phyloP scores from a whole-genome alignment of 108 stramenopile species.

The Fistulifera pelliculosa region DNA sequence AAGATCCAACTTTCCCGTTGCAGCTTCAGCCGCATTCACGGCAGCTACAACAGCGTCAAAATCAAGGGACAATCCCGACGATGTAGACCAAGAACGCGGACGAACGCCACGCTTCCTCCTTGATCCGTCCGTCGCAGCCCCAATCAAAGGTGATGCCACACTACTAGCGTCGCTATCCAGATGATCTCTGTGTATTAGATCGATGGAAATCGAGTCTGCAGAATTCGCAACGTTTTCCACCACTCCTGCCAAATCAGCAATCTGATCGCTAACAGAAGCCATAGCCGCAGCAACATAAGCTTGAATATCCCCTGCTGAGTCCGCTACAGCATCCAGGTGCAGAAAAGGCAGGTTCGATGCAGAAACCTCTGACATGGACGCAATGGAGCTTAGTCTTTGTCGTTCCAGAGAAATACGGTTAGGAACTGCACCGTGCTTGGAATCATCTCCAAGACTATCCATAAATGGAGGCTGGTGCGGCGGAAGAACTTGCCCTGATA shows the following conservation, averaged over 20 bases:
- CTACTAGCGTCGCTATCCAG: constrained; percentile 25
- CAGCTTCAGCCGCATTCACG: constrained; percentile 69
- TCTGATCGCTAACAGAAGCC: constrained; percentile 33
- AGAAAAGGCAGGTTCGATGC: constrained; percentile 2
- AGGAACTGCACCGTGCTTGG: neutral
- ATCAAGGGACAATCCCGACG: constrained; percentile 41
- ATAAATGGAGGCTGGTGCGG: constrained; percentile 16
- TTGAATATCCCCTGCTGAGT: constrained; percentile 26
- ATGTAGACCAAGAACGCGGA: constrained; percentile 19
- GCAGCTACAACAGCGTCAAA: constrained; percentile 72
- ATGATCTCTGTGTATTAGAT: constrained; percentile 11
- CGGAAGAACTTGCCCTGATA: constrained; percentile 1
- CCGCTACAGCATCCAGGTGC: constrained; percentile 18
- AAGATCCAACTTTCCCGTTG: constrained; percentile 51
- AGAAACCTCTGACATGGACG: constrained; percentile 50
- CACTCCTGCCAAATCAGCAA: constrained; percentile 31
- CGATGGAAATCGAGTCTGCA: constrained; percentile 10
- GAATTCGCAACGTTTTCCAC: constrained; percentile 20
- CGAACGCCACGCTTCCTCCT: constrained; percentile 7
- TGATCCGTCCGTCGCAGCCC: constrained; percentile 9
- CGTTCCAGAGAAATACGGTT: constrained; percentile 20
- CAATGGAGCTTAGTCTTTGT: constrained; percentile 48
- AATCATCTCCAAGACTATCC: constrained; percentile 11
- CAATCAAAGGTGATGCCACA: constrained; percentile 29
- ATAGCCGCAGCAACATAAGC: constrained; percentile 36